These are phyloP conservation scores for Auriscalpium vulgare DNA, from an alignment of 768 basidiomycete genomes.

Conservation along the genomic window DNA sequence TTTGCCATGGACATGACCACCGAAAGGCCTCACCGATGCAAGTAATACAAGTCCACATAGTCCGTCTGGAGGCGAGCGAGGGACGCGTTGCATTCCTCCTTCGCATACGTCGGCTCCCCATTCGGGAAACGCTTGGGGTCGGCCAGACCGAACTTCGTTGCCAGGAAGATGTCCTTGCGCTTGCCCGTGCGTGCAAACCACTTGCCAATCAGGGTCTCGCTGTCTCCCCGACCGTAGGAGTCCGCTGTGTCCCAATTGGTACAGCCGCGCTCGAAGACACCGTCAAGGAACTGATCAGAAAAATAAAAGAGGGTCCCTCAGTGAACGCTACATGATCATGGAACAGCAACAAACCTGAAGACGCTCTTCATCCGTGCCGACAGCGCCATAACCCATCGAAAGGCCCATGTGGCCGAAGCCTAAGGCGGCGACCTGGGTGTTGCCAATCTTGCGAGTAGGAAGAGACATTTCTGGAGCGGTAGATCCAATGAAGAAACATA, in stretches of 20 bases:
- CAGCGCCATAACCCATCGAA: slow-evolving; percentile 36
- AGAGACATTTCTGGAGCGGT: slow-evolving; percentile 2
- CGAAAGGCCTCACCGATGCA: slow-evolving; percentile 24
- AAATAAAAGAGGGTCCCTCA: slow-evolving; percentile 16
- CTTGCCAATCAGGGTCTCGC: slow-evolving; percentile 38
- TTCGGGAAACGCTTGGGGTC: slow-evolving; percentile 12
- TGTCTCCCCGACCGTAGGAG: slow-evolving; percentile 25
- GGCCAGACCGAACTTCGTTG: slow-evolving; percentile 46
- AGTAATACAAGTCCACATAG: slow-evolving; percentile 32
- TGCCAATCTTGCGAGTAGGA: slow-evolving; percentile 37
- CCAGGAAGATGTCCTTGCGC: slow-evolving; percentile 47
- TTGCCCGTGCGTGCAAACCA: slow-evolving; percentile 45
- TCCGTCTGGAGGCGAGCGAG: slow-evolving; percentile 30
- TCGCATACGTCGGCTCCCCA: slow-evolving; percentile 36
- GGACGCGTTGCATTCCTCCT: slow-evolving; percentile 29
- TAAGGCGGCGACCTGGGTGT: slow-evolving; percentile 35
- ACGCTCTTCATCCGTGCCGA: slow-evolving; percentile 43
- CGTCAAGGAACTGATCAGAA: slow-evolving; percentile 30
- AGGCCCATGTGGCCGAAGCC: slow-evolving; percentile 56
- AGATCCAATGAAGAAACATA: background rate
- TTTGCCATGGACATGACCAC: slow-evolving; percentile 12
- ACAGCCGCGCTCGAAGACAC: slow-evolving; percentile 29
- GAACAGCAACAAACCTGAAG: slow-evolving; percentile 35
- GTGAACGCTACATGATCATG: background rate
- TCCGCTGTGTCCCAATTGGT: slow-evolving; percentile 40